Evolutionary conservation across 2,329 filamentous ascomycete genomes (phyloP), one percentile per base, ranked within the genome.

Genomic region (Xylariaceae sp.): DNA sequence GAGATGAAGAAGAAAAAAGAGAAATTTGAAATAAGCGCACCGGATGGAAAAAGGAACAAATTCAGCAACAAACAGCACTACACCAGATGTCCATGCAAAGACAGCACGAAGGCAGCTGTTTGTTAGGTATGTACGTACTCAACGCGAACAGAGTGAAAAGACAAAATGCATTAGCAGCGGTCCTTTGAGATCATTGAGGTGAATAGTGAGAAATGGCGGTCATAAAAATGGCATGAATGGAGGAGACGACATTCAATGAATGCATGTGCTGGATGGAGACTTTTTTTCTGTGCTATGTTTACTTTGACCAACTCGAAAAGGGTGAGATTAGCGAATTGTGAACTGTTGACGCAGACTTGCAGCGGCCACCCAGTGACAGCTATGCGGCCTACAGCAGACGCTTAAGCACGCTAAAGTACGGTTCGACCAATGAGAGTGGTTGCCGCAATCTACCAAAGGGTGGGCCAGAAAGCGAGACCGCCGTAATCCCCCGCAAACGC

Each of bases 271-370:
- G 20, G 44, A 52, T 50, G 20, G 44, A 52, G 37, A 7, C 16
- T 23, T 52, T 57, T 61, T 59, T 50, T 54, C 21, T 45, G 37
- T 40, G 6, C 32, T 23, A 44, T 63, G 61, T 63, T 62, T 60
- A 63, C 61, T 60, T 63, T 10, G 12, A 10, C 9, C 5, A 37
- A 10, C 9, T 12, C 32, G 32, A 37, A 37, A 37, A 12, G 32
- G 32, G 32, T 16, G 32, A 7, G 32, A 37, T 48, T 47, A 48
- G 46, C 37, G 37, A 48, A 20, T 20, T 41, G 47, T 63, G 59
- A 63, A 63, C 50, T 63, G 61, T 63, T 63, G 61, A 63, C 58
- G 50, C 52, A 51, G 48, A 48, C 32, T 40, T 42, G 26, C 40
- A 48, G 48, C n/a, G 46, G 16, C 10, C 44, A 44, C 50, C 40